Percentiles rank a stretch among this genome's conserved stretches.
Conservation (phyloP, 495 filamentous ascomycete genomes). For the Daldinia concentrica region DNA sequence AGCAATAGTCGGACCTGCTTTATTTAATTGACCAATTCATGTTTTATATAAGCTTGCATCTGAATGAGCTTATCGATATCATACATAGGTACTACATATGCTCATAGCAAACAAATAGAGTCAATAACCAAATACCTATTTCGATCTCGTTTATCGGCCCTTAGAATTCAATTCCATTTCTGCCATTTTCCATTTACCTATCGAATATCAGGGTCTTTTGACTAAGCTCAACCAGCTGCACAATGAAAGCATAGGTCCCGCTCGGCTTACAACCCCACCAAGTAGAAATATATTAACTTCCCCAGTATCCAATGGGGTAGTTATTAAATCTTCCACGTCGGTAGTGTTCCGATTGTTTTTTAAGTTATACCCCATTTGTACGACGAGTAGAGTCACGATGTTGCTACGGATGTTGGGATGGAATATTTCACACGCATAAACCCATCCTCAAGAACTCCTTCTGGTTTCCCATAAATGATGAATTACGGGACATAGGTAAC, state of each 20-base stretch:
- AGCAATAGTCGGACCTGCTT: background rate
- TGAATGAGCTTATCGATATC: background rate
- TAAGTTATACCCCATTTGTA: background rate
- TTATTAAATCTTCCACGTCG: conserved; percentile 10
- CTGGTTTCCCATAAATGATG: background rate
- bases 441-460: background rate
- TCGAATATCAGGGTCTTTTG: conserved; percentile 27
- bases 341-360: conserved; percentile 15
- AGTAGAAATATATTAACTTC: conserved; percentile 20
- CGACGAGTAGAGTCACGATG: conserved; percentile 6
- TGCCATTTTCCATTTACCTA: conserved; percentile 18
- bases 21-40: background rate
- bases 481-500: background rate
- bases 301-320: conserved; percentile 20
- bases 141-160: background rate
- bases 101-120: no score
- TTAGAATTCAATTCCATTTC: conserved; percentile 10
- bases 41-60: background rate
- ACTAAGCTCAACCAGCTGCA: conserved; percentile 22
- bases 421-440: background rate
- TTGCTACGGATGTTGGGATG: background rate
- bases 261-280: conserved; percentile 24
- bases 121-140: background rate
- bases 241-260: conserved; percentile 31
- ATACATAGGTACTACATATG: background rate